A percentile compares a stretch with the other conserved stretches of the same genome.
These are phyloP conservation scores for Athelia psychrophila DNA, from an alignment of 1,284 basidiomycete species.

Conservation along the genomic window DNA sequence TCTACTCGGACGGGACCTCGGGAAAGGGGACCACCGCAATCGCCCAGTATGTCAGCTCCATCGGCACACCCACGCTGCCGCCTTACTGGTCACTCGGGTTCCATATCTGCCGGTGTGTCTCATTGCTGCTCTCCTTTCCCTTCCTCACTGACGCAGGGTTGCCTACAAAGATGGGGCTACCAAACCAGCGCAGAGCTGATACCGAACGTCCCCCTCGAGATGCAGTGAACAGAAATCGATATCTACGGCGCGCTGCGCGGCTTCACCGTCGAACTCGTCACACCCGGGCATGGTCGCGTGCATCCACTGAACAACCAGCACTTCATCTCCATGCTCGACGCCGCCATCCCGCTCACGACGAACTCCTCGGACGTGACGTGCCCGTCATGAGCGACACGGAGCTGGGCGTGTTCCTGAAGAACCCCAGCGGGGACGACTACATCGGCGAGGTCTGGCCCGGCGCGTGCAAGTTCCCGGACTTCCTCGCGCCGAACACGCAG, in stretches of 20 bases:
- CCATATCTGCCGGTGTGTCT: slow-evolving; percentile 37
- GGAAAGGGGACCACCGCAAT: slow-evolving; percentile 42
- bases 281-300: slow-evolving; percentile 62
- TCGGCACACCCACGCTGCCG: slow-evolving; percentile 65
- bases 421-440: slow-evolving; percentile 64
- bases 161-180: too few species aligned
- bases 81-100: slow-evolving; percentile 71
- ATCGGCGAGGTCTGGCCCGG: slow-evolving; percentile 64
- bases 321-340: slow-evolving; percentile 30
- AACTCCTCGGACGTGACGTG: slow-evolving; percentile 37
- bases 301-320: slow-evolving; percentile 34
- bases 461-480: slow-evolving; percentile 35
- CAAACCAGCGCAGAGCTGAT: slow-evolving; percentile 42
- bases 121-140: too few species aligned
- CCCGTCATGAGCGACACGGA: slow-evolving; percentile 39
- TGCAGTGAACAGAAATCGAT: slow-evolving; percentile 76
- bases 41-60: slow-evolving; percentile 58
- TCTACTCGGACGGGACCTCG: slow-evolving; percentile 59
- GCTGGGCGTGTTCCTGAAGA: slow-evolving; percentile 55
- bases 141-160: too few species aligned
- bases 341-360: slow-evolving; percentile 29
- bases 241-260: slow-evolving; percentile 64
- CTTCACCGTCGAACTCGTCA: slow-evolving; percentile 65
- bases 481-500: slow-evolving; percentile 39
- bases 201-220: slow-evolving; percentile 64